Evolutionary conservation across 2,329 filamentous ascomycete genomes (phyloP).

Genomic region (Pochonia chlamydosporia): DNA sequence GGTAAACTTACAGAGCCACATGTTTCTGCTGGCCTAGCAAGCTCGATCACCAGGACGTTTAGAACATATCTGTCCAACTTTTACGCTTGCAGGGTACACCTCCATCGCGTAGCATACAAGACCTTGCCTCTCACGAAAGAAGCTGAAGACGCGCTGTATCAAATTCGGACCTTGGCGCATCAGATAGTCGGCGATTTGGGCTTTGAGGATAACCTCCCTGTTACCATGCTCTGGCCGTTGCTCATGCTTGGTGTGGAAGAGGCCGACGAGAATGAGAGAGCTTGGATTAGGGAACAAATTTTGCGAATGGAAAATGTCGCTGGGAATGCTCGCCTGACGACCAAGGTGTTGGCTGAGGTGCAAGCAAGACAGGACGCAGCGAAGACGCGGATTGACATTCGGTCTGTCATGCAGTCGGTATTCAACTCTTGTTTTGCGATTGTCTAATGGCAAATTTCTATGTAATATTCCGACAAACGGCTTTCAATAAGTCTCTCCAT

Average conservation of each 20-base stretch:
- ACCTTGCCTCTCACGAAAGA: slow-evolving; percentile 30
- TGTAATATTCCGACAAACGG: neutral
- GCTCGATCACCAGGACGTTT: slow-evolving; percentile 46
- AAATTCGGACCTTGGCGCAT: slow-evolving; percentile 41
- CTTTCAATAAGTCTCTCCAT: no score
- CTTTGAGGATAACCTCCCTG: slow-evolving; percentile 40
- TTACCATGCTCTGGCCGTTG: slow-evolving; percentile 52
- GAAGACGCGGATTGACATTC: slow-evolving; percentile 37
- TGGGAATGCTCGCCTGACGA: slow-evolving; percentile 37
- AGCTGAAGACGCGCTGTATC: slow-evolving; percentile 38
- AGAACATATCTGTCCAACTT: slow-evolving; percentile 52
- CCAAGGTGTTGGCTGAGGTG: slow-evolving; percentile 39
- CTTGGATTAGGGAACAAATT: slow-evolving; percentile 46
- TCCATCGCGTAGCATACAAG: slow-evolving; percentile 52
- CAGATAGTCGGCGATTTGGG: slow-evolving; percentile 35
- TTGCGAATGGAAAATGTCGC: slow-evolving; percentile 39
- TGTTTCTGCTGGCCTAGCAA: slow-evolving; percentile 41
- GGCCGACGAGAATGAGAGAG: slow-evolving; percentile 38
- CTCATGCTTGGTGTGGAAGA: slow-evolving; percentile 46
- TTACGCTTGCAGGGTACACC: slow-evolving; percentile 48
- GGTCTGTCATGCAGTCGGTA: slow-evolving; percentile 39
- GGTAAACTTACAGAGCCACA: slow-evolving; percentile 43
- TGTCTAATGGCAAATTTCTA: slow-evolving; percentile 21
- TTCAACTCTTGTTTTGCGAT: slow-evolving; percentile 50
- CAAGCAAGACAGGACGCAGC: slow-evolving; percentile 29